Conservation (phyloP, 2,329 filamentous ascomycete species). For the Talaromyces albobiverticillius region DNA sequence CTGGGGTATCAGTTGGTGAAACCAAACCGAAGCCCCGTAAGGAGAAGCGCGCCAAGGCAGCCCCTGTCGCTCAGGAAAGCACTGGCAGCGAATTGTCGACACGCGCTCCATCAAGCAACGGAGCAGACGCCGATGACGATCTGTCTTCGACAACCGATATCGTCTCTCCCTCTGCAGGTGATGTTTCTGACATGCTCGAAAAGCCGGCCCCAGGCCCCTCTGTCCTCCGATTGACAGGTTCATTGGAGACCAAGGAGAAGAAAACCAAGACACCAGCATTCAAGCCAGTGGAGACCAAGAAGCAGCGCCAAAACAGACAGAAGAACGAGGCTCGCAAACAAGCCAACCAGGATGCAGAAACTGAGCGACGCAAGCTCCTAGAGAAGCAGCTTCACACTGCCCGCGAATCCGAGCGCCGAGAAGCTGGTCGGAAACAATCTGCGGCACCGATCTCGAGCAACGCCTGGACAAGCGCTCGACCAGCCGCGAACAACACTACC, state of each 20-base stretch:
- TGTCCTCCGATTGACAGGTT: constrained; percentile 74
- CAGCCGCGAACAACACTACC: constrained; percentile 18
- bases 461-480: constrained; percentile 47
- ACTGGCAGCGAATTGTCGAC: constrained; percentile 50
- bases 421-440: constrained; percentile 51
- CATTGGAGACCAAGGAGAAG: constrained; percentile 55
- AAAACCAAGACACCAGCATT: constrained; percentile 59
- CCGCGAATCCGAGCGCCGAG: constrained; percentile 80
- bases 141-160: constrained; percentile 57
- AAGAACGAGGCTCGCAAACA: constrained; percentile 80
- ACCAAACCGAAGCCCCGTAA: constrained; percentile 48
- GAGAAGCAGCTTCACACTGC: constrained; percentile 83
- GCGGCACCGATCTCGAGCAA: constrained; percentile 44
- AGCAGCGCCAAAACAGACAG: constrained; percentile 87
- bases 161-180: constrained; percentile 58
- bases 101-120: constrained; percentile 66
- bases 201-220: constrained; percentile 64
- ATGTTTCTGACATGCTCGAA: constrained; percentile 91
- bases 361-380: constrained; percentile 69
- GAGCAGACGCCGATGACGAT: constrained; percentile 77
- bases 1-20: constrained; percentile 60
- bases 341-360: constrained; percentile 72
- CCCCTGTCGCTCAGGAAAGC: constrained; percentile 38
- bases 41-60: constrained; percentile 68
- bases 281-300: constrained; percentile 79